A percentile compares a stretch with the other conserved stretches of the same genome.
These are phyloP conservation scores for Moesziomyces parantarcticus DNA, from an alignment of 1,284 basidiomycete genomes.

Conservation along the genomic window DNA sequence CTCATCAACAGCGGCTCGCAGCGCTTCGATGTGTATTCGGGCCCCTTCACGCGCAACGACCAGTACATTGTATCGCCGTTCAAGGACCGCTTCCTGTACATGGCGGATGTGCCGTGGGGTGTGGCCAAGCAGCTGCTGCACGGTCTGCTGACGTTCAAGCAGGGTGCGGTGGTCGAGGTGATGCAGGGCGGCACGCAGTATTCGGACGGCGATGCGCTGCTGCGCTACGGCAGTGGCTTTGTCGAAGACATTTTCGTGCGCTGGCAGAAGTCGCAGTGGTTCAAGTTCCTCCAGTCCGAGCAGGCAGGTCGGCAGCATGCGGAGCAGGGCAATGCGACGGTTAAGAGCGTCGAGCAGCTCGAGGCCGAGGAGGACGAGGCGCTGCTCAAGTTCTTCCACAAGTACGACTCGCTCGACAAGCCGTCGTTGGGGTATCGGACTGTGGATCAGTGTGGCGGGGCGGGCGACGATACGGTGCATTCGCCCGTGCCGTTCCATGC, in stretches of 20 bases:
- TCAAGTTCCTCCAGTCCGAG: conserved; percentile 34
- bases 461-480: conserved; percentile 63
- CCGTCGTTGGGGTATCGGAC: conserved; percentile 66
- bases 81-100: conserved; percentile 61
- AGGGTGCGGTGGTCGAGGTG: conserved; percentile 42
- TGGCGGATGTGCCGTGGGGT: conserved; percentile 58
- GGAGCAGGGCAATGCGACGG: conserved; percentile 7
- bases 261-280: conserved; percentile 52
- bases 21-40: conserved; percentile 62
- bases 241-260: conserved; percentile 43
- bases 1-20: conserved; percentile 65
- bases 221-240: conserved; percentile 33
- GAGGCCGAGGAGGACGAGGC: conserved; percentile 48
- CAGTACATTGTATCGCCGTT: conserved; percentile 65
- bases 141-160: conserved; percentile 44
- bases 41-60: conserved; percentile 64
- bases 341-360: conserved; percentile 31
- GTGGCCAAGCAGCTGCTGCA: conserved; percentile 49
- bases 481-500: conserved; percentile 49
- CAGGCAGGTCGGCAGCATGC: conserved; percentile 19
- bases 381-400: conserved; percentile 32
- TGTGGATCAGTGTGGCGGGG: conserved; percentile 52
- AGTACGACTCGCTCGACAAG: conserved; percentile 41
- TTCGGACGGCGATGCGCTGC: conserved; percentile 32
- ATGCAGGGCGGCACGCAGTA: conserved; percentile 39